Percentiles rank a stretch among this genome's conserved stretches.
Conservation (phyloP, 352 stramenopile species). For the Globisporangium takayamanum region DNA sequence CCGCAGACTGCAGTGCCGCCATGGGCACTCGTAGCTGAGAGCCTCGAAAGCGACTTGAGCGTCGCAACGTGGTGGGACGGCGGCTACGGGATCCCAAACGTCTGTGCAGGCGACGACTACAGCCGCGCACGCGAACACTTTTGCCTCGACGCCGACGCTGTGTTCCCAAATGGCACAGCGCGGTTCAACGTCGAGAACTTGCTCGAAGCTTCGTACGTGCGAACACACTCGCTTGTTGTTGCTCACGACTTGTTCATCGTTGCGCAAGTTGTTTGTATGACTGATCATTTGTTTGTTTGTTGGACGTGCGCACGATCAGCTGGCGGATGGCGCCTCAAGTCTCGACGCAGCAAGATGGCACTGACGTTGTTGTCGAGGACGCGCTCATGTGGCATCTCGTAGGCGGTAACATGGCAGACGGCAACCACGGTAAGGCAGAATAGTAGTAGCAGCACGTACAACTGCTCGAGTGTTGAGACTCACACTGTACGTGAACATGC, state of each 20-base stretch:
- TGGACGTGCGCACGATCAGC: slow-evolving; percentile 9
- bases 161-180: slow-evolving; percentile 38
- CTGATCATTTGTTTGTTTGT: neutral
- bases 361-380: slow-evolving; percentile 15
- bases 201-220: slow-evolving; percentile 43
- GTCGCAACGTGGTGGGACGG: slow-evolving; percentile 79
- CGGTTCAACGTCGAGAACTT: slow-evolving; percentile 77
- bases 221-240: no score
- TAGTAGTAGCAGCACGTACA: no score
- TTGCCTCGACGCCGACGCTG: slow-evolving; percentile 37
- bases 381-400: slow-evolving; percentile 56
- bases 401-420: slow-evolving; percentile 34
- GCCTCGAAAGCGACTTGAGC: slow-evolving; percentile 56
- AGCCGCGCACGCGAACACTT: slow-evolving; percentile 35
- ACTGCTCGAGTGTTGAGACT: neutral
- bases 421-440: slow-evolving; percentile 51
- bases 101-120: slow-evolving; percentile 67
- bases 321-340: neutral
- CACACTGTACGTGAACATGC: neutral
- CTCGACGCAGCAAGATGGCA: slow-evolving; percentile 19
- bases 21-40: slow-evolving; percentile 53
- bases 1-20: slow-evolving; percentile 46
- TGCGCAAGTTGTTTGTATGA: neutral
- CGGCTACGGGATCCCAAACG: slow-evolving; percentile 58
- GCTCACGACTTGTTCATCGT: neutral